Evolutionary conservation across 306 rosid genomes (phyloP).

Genomic region (Quercus rubra): DNA sequence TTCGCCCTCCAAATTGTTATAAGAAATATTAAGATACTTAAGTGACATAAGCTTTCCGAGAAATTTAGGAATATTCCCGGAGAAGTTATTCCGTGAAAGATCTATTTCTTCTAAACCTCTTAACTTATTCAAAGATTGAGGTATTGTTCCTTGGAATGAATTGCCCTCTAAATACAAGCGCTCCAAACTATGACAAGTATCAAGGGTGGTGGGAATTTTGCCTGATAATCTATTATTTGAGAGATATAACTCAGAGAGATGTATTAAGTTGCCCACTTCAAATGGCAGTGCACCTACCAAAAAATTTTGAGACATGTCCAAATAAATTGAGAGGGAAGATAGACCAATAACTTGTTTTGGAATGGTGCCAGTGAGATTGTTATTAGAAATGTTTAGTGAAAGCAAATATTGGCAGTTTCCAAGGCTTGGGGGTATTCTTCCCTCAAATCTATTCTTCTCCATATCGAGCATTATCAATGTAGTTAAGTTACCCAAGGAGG

Average conservation of each 20-base stretch:
- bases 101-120: constrained; percentile 37
- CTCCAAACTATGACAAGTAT: constrained; percentile 31
- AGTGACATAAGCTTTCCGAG: constrained; percentile 17
- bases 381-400: constrained; percentile 23
- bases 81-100: constrained; percentile 32
- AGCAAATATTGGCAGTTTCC: constrained; percentile 25
- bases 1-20: constrained; percentile 36
- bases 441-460: constrained; percentile 29
- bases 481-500: constrained; percentile 40
- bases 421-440: constrained; percentile 39
- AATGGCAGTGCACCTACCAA: constrained; percentile 31
- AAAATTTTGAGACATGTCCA: constrained; percentile 33
- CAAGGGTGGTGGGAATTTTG: constrained; percentile 33
- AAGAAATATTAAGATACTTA: constrained; percentile 30
- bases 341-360: constrained; percentile 32
- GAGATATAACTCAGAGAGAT: constrained; percentile 22
- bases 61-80: constrained; percentile 34
- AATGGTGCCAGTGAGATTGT: constrained; percentile 38
- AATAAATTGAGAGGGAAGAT: constrained; percentile 36
- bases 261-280: constrained; percentile 32
- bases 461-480: constrained; percentile 8
- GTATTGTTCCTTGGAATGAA: constrained; percentile 32
- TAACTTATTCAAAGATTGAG: constrained; percentile 25
- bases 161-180: constrained; percentile 31
- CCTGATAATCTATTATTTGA: constrained; percentile 34